Base-by-base conservation (phyloP, 2,329 filamentous ascomycete species). In the Akanthomyces uredinophilus region DNA sequence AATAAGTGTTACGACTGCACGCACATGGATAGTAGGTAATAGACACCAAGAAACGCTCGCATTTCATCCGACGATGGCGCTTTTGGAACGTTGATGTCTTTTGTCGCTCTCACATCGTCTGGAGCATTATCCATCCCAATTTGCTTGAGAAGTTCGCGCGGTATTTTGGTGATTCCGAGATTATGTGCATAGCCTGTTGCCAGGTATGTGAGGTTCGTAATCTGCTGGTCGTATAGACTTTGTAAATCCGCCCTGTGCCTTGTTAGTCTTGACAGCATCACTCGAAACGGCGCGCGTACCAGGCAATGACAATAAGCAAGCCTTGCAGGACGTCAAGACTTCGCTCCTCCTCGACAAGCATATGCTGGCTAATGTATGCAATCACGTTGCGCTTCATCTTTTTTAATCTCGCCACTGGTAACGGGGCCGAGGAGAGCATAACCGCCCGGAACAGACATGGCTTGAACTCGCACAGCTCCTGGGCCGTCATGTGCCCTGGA, bases 321-420 rank as follows among this genome's bases (percentile, higher is more conserved):
- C 79, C 80, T 66, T 82, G 79, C 1, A 82, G 71, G 3, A 79
- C 66, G 61, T 81, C 79, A 10, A 82, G 62, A 18, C 70, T 73
- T 37, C 70, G 70, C 44, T 79, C 73, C 20, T 75, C 74, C 62
- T 75, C 71, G 1, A 79, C 71, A 0, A 83, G 55, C 54, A 79
- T 68, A 39, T 75, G 74, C 22, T 78, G 71, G 6, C 77, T 73
- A 35, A 81, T 66, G 66, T 79, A 77, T 7, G 74, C 73, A 64
- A 77, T 71, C 24, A 76, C 71, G 44, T 75, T 77, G 50, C 69
- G 76, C 70, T 67, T 78, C 68, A 75, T 81, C 69, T 72, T 77
- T n/a, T 67, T 69, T 29, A 73, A 61, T 27, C 68, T 67, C 3
- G 70, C 62, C 27, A 65, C 63, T 50, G 67, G 70, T 3, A 73